Evolutionary conservation across 257 asterid species (phyloP), one percentile per base, ranked within the genome.

Genomic region (Coffea eugenioides): DNA sequence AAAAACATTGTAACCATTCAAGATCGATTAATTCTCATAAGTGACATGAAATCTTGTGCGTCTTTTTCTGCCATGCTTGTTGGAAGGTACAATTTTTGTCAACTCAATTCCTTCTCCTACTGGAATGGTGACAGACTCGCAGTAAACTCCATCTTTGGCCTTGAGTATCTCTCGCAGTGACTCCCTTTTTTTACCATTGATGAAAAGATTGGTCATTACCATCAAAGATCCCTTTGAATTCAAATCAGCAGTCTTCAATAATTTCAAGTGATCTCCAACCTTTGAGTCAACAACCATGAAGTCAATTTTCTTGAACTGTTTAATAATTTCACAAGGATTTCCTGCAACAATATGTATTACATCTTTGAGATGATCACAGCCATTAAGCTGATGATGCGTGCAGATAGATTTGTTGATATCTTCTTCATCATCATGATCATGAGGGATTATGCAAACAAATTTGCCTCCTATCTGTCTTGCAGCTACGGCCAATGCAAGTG

Each of bases 401-500:
- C 36, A 68, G 67, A 43, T 49, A 8, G 68, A n/a, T 39, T 16
- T 20, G 41, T n/a, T 79, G 71, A 25, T 56, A 9, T 46, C n/a
- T 71, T 70, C 72, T 2, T 75, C 13, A 57, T 27, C 15, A 27
- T 69, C 3, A 57, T 39, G 9, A 14, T 14, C 49, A 36, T 16
- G 16, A 20, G 85, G 85, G 25, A 77, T 66, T 14, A 82, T 59
- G 71, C 82, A 66, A 21, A 78, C 64, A 15, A 82, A 65, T 23
- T 76, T 77, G 65, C 80, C 80, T 15, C 82, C 73, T 16, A 77
- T 78, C 36, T 72, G 82, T 36, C 74, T 82, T 48, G 82, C 66
- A 9, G 85, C 85, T 64, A 82, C 76, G 6, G 85, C 82, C 31
- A 82, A 59, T 67, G 85, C 82, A 12, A 78, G 57, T 2, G 82